A percentile compares a stretch with the other conserved stretches of the same genome.
phyloP scores from a whole-genome alignment of 2,329 filamentous ascomycete species.

The Sporothrix schenckii region DNA sequence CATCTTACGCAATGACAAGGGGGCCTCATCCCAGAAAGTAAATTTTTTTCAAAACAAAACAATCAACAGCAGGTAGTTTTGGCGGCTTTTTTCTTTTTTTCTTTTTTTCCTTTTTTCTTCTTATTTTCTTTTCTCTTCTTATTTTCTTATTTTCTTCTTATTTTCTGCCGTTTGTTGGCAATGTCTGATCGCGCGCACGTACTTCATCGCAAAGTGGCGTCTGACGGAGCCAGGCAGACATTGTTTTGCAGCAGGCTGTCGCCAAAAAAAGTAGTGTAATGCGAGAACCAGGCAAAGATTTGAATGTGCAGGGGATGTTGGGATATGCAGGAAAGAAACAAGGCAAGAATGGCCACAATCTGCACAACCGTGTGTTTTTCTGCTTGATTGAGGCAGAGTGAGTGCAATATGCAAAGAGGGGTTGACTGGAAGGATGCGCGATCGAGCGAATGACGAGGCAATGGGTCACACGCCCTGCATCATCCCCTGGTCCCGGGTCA shows the following conservation, averaged over 20 bases:
- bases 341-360: not conserved
- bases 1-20: not conserved
- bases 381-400: not conserved
- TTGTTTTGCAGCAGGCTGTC: not conserved
- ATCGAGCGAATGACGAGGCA: conserved; percentile 12
- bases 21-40: not conserved
- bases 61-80: not conserved
- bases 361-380: not conserved
- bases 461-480: conserved; percentile 3
- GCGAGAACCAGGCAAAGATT: not conserved
- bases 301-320: not conserved
- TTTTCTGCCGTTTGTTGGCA: not conserved
- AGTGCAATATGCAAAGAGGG: not conserved
- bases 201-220: not conserved
- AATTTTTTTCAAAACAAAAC: no score
- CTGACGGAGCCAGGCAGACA: conserved; percentile 7
- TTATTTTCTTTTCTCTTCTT: not conserved
- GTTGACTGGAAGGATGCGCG: conserved; percentile 16
- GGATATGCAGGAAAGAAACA: not conserved
- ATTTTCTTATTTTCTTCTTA: not conserved
- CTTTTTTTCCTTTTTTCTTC: not conserved
- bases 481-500: not conserved
- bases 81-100: not conserved
- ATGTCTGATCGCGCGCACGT: no score
- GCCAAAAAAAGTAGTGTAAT: not conserved